phyloP scores from a whole-genome alignment of 345 rosid species.

The Salix koriyanagi region DNA sequence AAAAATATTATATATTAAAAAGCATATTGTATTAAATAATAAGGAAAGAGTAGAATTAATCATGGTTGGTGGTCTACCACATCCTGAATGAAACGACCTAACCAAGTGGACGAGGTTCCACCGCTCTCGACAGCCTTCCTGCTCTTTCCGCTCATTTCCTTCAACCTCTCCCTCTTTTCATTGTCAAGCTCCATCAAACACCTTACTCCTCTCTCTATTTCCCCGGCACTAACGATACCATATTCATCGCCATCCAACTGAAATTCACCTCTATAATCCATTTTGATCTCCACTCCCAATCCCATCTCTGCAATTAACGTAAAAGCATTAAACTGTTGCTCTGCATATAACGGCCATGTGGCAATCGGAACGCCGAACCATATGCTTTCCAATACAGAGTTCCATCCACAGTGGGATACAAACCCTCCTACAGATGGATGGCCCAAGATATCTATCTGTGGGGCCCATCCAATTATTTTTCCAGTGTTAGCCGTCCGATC shows the following conservation, averaged over 20 bases:
- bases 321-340: conserved; percentile 12
- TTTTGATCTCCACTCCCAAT: neutral
- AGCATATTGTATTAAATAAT: too few relatives aligned
- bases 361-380: conserved; percentile 14
- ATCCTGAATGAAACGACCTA: neutral
- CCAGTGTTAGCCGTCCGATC: neutral
- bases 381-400: conserved; percentile 2
- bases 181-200: neutral
- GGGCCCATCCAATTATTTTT: conserved; percentile 10
- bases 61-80: neutral
- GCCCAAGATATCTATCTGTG: neutral
- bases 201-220: neutral
- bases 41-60: too few relatives aligned
- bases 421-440: conserved; percentile 8
- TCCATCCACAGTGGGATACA: conserved; percentile 18
- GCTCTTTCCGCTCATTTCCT: neutral
- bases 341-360: neutral
- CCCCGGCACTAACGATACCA: neutral
- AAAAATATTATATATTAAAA: too few relatives aligned
- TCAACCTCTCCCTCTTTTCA: neutral
- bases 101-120: neutral
- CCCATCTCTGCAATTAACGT: neutral
- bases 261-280: neutral
- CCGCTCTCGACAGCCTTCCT: neutral
- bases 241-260: neutral